These are phyloP conservation scores for Phytophthora melonis DNA, from an alignment of 352 stramenopile species.

Conservation along the genomic window DNA sequence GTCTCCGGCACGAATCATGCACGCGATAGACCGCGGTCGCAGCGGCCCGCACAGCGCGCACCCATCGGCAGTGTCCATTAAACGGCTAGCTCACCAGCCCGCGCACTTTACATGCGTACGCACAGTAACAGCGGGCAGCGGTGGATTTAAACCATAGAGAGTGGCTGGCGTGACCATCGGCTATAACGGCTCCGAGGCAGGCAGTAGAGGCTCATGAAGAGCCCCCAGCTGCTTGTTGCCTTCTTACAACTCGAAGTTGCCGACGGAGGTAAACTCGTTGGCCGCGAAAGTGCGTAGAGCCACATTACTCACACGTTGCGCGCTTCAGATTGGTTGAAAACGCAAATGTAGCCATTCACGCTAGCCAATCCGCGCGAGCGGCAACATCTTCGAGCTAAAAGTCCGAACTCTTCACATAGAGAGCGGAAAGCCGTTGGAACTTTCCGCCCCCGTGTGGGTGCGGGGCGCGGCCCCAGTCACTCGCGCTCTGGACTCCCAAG, in stretches of 20 bases:
- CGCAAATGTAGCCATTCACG: conserved; percentile 15
- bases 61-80: conserved; percentile 17
- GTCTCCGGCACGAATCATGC: conserved; percentile 15
- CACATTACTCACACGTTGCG: not conserved
- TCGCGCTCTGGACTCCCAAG: conserved; percentile 17
- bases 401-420: conserved; percentile 42
- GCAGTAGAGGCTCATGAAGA: not conserved
- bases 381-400: not conserved
- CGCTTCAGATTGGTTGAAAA: not conserved
- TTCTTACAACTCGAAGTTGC: not conserved
- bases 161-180: not conserved
- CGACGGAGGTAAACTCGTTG: not conserved
- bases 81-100: not conserved
- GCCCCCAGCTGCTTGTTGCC: not conserved
- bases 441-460: conserved; percentile 1
- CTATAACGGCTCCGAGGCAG: not conserved
- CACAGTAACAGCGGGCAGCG: not conserved
- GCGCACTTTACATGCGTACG: not conserved
- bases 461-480: not conserved
- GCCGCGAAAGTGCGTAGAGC: not conserved
- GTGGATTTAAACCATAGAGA: not conserved
- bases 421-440: conserved; percentile 52
- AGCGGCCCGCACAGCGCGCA: conserved; percentile 12
- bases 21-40: not conserved
- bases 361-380: not conserved